phyloP scores from a whole-genome alignment of 73 alveolate species.

The Paramecium sonneborni region DNA sequence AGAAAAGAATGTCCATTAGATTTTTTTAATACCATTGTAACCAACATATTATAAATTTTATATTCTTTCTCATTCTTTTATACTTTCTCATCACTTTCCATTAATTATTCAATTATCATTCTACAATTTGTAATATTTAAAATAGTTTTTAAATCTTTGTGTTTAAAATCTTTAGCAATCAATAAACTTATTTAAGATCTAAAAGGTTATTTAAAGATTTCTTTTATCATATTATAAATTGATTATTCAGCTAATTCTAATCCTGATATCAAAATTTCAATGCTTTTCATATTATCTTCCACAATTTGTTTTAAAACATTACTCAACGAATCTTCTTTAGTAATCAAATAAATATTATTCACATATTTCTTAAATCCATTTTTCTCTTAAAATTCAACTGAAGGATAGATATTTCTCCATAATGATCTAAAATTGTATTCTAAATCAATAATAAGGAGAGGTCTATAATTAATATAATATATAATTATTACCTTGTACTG shows the following conservation, averaged over 20 bases:
- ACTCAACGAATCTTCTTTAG: background rate
- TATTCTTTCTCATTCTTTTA: background rate
- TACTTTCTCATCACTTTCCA: background rate
- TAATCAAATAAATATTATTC: background rate
- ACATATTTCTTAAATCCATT: background rate
- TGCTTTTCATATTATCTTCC: background rate
- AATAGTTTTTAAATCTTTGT: background rate
- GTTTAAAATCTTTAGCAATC: background rate
- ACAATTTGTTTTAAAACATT: background rate
- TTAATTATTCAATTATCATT: background rate
- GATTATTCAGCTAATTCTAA: background rate
- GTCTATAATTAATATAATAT: background rate
- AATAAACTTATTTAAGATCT: background rate
- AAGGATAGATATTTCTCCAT: background rate
- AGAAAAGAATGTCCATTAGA: conserved; percentile 41
- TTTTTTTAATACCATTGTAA: conserved; percentile 9
- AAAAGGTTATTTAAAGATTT: background rate
- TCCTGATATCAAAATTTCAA: background rate
- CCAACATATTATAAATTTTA: background rate
- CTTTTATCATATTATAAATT: background rate
- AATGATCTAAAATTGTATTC: background rate
- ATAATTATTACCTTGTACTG: background rate
- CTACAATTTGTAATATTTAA: background rate
- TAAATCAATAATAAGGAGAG: conserved; percentile 6
- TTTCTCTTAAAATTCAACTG: background rate